Percentiles rank a stretch among this genome's conserved stretches.
Conservation (phyloP, 176 grass and related monocot genomes). For the Cenchrus americanus region DNA sequence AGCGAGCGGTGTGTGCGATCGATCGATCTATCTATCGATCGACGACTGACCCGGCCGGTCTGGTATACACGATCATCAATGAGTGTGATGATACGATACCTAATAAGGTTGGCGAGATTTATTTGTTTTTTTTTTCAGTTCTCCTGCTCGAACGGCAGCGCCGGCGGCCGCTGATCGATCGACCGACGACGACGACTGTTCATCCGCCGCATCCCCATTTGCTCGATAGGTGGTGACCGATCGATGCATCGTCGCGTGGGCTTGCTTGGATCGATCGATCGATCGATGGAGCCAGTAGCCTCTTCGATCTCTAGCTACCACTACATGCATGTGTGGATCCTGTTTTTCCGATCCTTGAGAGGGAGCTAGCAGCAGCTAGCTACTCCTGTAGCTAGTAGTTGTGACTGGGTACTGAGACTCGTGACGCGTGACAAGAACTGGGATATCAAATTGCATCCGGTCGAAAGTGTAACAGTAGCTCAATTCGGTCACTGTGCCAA, state of each 20-base stretch:
- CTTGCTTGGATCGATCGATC: background rate
- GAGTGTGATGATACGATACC: background rate
- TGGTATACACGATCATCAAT: background rate
- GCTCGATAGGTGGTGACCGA: too few relatives aligned
- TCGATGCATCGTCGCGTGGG: too few relatives aligned
- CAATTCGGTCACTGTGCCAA: background rate
- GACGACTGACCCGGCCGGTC: background rate
- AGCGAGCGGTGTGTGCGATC: background rate
- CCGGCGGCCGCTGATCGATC: background rate
- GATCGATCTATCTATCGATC: background rate
- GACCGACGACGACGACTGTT: conserved; percentile 20
- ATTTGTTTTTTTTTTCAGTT: background rate
- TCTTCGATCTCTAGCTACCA: background rate
- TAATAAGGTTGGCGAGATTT: background rate
- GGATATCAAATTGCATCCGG: background rate
- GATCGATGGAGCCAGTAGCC: background rate
- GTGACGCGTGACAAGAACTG: background rate
- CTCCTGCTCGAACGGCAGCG: background rate
- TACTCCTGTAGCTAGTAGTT: background rate
- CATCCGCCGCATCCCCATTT: background rate
- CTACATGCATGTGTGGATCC: background rate
- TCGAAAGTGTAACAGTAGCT: too few relatives aligned
- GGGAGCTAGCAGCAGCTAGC: too few relatives aligned
- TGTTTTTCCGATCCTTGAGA: too few relatives aligned
- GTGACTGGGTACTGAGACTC: background rate